Evolutionary conservation across 73 alveolate genomes (phyloP), one percentile per base, ranked within the genome.

Genomic region (Paramecium sexaurelia): DNA sequence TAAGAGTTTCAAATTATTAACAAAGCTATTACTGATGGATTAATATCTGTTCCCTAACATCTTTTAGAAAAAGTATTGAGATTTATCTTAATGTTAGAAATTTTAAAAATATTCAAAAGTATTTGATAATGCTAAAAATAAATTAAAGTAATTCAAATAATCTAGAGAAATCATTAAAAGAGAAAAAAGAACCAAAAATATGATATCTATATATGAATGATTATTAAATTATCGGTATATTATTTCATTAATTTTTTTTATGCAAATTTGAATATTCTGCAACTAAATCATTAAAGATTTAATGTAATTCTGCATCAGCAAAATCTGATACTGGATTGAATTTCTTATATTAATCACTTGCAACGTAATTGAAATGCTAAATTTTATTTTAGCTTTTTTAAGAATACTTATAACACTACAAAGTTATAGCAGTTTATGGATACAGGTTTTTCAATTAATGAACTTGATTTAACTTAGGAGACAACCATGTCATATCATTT

Each of bases 171-270:
- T 78, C 3, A 22, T 78, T 41, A 45, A 39, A 78, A 78, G 43
- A 19, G 75, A 78, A 11, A 40, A 20, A 17, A 37, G 90, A 40
- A 78, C 36, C 13, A 78, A 78, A 78, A 61, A 29, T 41, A 78
- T 78, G 47, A 45, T 32, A 2, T 78, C 90, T 5, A 29, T 29
- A 7, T 78, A 78, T 45, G 90, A 78, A 78, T 78, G 90, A 78
- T 56, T 7, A 19, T 57, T 10, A 57, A 22, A 45, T 45, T 45
- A 45, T 45, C 11, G 2, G 0, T 7, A 45, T 45, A 1, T 45
- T 15, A 45, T 22, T 45, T 13, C 2, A 45, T 45, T 22, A 45
- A n/a, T 13, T 45, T 0, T 11, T n/a, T 11, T 45, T 45, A 1
- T 13, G 8, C 3, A 45, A 45, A 13, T 10, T 13, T 3, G 57